phyloP scores from a whole-genome alignment of 2,329 filamentous ascomycete genomes.

The Tolypocladium amazonense region DNA sequence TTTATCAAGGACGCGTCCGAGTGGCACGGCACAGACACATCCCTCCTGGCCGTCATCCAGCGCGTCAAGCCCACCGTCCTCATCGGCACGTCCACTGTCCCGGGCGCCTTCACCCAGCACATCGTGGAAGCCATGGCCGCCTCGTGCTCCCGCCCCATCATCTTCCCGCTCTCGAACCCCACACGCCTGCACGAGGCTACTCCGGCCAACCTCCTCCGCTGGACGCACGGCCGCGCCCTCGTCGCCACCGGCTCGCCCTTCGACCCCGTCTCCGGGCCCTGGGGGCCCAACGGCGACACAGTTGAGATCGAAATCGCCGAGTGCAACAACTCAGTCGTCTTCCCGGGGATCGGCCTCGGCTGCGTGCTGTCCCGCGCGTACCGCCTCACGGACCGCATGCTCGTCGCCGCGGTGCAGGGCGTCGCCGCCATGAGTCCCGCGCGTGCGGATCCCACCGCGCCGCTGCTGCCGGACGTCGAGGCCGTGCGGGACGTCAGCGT shows the following conservation, averaged over 20 bases:
- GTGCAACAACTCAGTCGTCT: slow-evolving; percentile 82
- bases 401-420: slow-evolving; percentile 68
- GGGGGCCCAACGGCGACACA: slow-evolving; percentile 34
- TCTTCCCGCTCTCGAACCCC: slow-evolving; percentile 78
- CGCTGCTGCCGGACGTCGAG: slow-evolving; percentile 66
- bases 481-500: slow-evolving; percentile 68
- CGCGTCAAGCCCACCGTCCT: slow-evolving; percentile 69
- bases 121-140: slow-evolving; percentile 66
- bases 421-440: slow-evolving; percentile 64
- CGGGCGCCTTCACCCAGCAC: slow-evolving; percentile 65
- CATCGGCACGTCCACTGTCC: slow-evolving; percentile 73
- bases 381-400: slow-evolving; percentile 64
- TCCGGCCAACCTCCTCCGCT: slow-evolving; percentile 63
- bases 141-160: slow-evolving; percentile 61
- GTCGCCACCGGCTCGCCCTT: slow-evolving; percentile 82
- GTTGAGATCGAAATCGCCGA: slow-evolving; percentile 50
- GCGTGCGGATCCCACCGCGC: slow-evolving; percentile 48
- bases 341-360: slow-evolving; percentile 78
- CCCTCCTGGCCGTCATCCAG: slow-evolving; percentile 57
- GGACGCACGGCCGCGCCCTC: slow-evolving; percentile 68
- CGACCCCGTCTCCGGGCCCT: slow-evolving; percentile 54
- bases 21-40: slow-evolving; percentile 48
- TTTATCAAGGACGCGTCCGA: slow-evolving; percentile 56
- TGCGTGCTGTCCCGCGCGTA: slow-evolving; percentile 58
- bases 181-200: slow-evolving; percentile 75